These are phyloP conservation scores for Hortaea werneckii DNA, from an alignment of 2,329 filamentous ascomycete genomes.

Conservation along the genomic window DNA sequence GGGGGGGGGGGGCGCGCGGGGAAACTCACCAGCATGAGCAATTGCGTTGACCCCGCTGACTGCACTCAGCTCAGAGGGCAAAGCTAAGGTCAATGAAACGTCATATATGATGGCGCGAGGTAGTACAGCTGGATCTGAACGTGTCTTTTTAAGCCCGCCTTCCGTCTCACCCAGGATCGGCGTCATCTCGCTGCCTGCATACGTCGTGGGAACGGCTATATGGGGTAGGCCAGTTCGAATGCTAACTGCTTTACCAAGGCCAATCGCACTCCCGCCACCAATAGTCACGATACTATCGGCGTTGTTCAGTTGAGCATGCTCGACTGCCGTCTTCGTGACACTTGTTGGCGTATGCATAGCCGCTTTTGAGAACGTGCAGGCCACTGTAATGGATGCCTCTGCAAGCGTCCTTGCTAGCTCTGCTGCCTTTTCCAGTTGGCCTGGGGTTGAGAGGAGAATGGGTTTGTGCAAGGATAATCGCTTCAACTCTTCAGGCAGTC, in stretches of 20 bases:
- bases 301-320: slow-evolving; percentile 32
- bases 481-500: slow-evolving; percentile 34
- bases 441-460: slow-evolving; percentile 47
- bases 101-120: slow-evolving; percentile 55
- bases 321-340: slow-evolving; percentile 48
- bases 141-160: slow-evolving; percentile 48
- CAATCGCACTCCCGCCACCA: slow-evolving; percentile 53
- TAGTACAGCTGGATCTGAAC: slow-evolving; percentile 48
- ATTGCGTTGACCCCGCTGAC: slow-evolving; percentile 57
- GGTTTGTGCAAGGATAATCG: slow-evolving; percentile 41
- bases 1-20: no score
- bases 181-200: slow-evolving; percentile 46
- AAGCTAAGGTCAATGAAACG: slow-evolving; percentile 50
- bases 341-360: slow-evolving; percentile 54
- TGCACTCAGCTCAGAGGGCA: slow-evolving; percentile 44
- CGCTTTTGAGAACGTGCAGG: slow-evolving; percentile 45
- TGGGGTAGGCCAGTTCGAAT: slow-evolving; percentile 25
- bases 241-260: slow-evolving; percentile 36
- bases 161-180: slow-evolving; percentile 54
- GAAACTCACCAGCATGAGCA: slow-evolving; percentile 50
- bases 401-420: slow-evolving; percentile 36
- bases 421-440: slow-evolving; percentile 39
- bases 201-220: slow-evolving; percentile 27
- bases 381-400: slow-evolving; percentile 28
- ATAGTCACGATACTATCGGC: slow-evolving; percentile 51